Percentiles rank a stretch among this genome's conserved stretches.
Conservation (phyloP, 441 rosid species). For the Populus hybrid region DNA sequence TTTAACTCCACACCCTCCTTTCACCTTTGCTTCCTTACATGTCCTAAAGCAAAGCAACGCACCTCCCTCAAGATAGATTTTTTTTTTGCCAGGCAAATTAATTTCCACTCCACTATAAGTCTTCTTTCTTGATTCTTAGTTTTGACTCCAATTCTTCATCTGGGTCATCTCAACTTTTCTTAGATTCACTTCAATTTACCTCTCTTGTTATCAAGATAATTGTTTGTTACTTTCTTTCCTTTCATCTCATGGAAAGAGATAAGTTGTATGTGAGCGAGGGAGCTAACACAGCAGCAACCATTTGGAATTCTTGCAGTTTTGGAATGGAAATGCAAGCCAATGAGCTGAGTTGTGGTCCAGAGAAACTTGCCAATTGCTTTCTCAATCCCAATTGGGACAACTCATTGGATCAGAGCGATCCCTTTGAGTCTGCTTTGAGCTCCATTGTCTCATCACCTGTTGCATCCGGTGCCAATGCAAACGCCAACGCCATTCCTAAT, state of each 20-base stretch:
- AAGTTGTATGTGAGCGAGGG: constrained; percentile 21
- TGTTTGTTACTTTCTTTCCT: background rate
- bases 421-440: constrained; percentile 65
- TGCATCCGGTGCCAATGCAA: constrained; percentile 24
- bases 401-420: constrained; percentile 72
- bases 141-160: constrained; percentile 15
- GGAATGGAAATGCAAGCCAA: constrained; percentile 24
- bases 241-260: constrained; percentile 34
- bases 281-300: constrained; percentile 8
- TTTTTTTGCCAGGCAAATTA: background rate
- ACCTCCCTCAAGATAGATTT: background rate
- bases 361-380: constrained; percentile 24
- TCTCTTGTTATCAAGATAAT: background rate
- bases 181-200: background rate
- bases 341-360: constrained; percentile 22
- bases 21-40: constrained; percentile 16
- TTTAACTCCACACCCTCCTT: background rate
- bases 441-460: constrained; percentile 60
- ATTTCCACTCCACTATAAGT: background rate
- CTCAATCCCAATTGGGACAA: constrained; percentile 41
- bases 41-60: constrained; percentile 9
- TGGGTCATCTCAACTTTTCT: constrained; percentile 21
- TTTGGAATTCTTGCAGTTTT: constrained; percentile 30
- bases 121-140: constrained; percentile 22
- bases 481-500: constrained; percentile 5